These are phyloP conservation scores for Heritiera littoralis DNA, from an alignment of 345 rosid species.

Conservation along the genomic window DNA sequence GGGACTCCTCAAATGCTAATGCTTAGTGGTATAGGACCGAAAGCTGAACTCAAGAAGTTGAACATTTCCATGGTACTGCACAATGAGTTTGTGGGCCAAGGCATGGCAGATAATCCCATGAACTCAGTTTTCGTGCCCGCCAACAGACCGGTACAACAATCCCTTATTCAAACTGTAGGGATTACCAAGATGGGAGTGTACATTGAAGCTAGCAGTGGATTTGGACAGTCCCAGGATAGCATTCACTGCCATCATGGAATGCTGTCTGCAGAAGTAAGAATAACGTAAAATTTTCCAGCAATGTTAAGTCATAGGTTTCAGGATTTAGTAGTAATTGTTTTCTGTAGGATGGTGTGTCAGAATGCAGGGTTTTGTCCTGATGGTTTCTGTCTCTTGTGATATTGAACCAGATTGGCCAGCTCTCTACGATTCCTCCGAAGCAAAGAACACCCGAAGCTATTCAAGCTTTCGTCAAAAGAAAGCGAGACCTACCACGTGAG, in stretches of 20 bases:
- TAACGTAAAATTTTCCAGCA: too few relatives aligned
- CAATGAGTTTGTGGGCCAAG: conserved; percentile 76
- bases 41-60: conserved; percentile 55
- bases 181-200: conserved; percentile 88
- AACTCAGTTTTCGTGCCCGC: conserved; percentile 78
- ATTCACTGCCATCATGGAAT: conserved; percentile 82
- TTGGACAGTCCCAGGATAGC: conserved; percentile 72
- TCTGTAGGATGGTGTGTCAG: conserved; percentile 18
- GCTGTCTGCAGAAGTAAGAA: conserved; percentile 73
- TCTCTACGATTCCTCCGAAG: conserved; percentile 70
- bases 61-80: conserved; percentile 64
- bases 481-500: conserved; percentile 64
- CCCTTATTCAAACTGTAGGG: conserved; percentile 89
- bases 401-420: conserved; percentile 63
- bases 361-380: neutral
- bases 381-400: conserved; percentile 3
- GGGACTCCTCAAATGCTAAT: conserved; percentile 87
- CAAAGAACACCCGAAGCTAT: conserved; percentile 67
- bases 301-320: too few relatives aligned
- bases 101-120: conserved; percentile 96
- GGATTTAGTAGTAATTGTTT: neutral
- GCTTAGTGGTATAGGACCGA: conserved; percentile 92
- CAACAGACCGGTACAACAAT: conserved; percentile 57
- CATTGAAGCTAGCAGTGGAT: conserved; percentile 94
- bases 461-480: conserved; percentile 52